phyloP scores from a whole-genome alignment of 2,329 filamentous ascomycete species.

The Gaeumannomyces tritici region DNA sequence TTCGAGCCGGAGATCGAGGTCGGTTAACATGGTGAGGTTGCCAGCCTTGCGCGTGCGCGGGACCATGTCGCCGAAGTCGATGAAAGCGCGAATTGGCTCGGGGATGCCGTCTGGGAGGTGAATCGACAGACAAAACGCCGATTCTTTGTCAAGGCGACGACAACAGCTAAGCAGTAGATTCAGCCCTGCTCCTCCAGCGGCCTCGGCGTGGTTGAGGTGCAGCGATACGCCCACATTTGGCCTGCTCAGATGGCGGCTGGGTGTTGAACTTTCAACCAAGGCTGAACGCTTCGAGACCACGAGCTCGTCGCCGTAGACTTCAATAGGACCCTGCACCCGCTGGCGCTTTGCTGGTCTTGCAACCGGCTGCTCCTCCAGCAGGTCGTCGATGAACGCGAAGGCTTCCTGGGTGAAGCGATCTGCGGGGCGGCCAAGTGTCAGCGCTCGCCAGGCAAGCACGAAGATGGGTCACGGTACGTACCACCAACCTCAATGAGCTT shows the following conservation, averaged over 20 bases:
- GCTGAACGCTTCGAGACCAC: background rate
- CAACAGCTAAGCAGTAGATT: background rate
- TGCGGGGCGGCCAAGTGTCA: background rate
- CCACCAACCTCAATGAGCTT: background rate
- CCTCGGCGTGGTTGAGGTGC: background rate
- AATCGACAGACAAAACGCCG: background rate
- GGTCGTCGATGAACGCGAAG: background rate
- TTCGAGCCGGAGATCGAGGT: background rate
- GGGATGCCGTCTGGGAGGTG: background rate
- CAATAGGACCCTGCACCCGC: background rate
- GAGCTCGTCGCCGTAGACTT: background rate
- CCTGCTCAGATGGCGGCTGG: background rate
- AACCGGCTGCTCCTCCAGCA: background rate
- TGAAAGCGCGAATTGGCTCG: background rate
- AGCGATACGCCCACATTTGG: background rate
- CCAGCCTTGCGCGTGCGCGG: slow-evolving; percentile 5
- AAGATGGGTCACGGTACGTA: background rate
- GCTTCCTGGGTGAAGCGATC: background rate
- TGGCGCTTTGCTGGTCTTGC: background rate
- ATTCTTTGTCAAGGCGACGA: background rate
- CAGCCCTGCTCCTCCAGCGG: background rate
- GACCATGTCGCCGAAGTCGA: slow-evolving; percentile 7
- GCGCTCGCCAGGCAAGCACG: background rate
- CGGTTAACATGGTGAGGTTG: background rate
- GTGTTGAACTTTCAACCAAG: background rate